phyloP scores from a whole-genome alignment of 2,329 filamentous ascomycete species.

The Aspergillus ochraceus region DNA sequence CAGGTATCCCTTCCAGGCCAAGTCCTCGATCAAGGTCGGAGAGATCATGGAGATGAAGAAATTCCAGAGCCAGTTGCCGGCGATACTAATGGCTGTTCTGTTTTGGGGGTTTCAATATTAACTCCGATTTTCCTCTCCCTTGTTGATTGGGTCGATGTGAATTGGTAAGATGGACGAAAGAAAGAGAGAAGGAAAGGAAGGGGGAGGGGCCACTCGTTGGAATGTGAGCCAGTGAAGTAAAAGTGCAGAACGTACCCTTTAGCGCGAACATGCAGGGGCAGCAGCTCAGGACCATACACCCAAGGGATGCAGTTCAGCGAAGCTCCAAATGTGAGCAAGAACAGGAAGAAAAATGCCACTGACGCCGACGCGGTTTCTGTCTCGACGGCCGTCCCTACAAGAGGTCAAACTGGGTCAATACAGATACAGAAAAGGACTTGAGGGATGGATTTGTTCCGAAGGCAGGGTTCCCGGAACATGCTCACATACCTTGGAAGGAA shows the following conservation, averaged over 20 bases:
- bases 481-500: constrained; percentile 40
- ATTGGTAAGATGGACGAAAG: neutral
- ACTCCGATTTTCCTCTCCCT: neutral
- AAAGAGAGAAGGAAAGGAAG: neutral
- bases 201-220: neutral
- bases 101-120: neutral
- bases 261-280: constrained; percentile 51
- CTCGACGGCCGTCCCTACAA: constrained; percentile 28
- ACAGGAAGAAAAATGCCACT: constrained; percentile 52
- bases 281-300: constrained; percentile 53
- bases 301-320: constrained; percentile 52
- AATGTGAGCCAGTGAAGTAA: neutral
- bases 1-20: constrained; percentile 37
- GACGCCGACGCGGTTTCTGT: constrained; percentile 47
- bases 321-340: constrained; percentile 46
- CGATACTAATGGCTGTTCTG: constrained; percentile 47
- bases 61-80: constrained; percentile 53
- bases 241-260: constrained; percentile 41
- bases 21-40: constrained; percentile 31
- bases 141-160: neutral
- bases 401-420: neutral
- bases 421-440: too few species aligned
- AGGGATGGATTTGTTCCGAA: neutral
- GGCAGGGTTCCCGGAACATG: neutral
- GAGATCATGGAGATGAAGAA: constrained; percentile 46